Base-by-base conservation (phyloP, 495 filamentous ascomycete species). In the Parathielavia appendiculata region DNA sequence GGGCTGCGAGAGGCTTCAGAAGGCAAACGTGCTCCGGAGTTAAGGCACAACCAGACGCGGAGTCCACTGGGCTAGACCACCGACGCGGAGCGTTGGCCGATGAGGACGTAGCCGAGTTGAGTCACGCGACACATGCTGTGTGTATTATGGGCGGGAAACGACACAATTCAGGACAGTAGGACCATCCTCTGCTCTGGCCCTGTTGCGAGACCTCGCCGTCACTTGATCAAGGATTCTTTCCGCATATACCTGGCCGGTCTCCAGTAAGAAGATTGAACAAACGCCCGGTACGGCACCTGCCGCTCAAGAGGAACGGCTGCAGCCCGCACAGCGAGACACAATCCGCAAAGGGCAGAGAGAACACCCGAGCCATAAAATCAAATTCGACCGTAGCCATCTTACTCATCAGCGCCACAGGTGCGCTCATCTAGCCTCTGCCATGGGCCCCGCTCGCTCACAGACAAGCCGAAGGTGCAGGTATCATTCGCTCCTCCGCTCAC, bases 361-460 rank as follows among this genome's bases (percentile, higher is more conserved):
- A 19, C 40, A 16, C n/a, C 40, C 40, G 13, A 39, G 20, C 0
- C 51, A 19, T 30, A 36, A 56, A 61, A 46, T 26, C 23, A 36
- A 50, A 38, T 48, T 61, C 17, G 40, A 43, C 34, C 61, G 48
- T 63, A 56, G 56, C 55, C 61, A 47, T 6, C 3, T 3, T 53
- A 41, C 26, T 32, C 51, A 34, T 46, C 39, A 46, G 22, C 40
- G 30, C 39, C 51, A 22, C 38, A 35, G 44, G 39, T 34, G 22
- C 39, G 43, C 39, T 10, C 19, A 17, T 46, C 40, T 45, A 55
- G 30, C 23, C 23, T 16, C 40, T 19, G 19, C 23, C 51, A 54
- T 54, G 39, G n/a, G n/a, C n/a, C n/a, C 26, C 22, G 22, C 35
- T n/a, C 23, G 16, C 23, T 12, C 22, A 4, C 39, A 23, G 1